Base-by-base conservation (phyloP, 1,284 basidiomycete species). In the Termitomyces sp. region DNA sequence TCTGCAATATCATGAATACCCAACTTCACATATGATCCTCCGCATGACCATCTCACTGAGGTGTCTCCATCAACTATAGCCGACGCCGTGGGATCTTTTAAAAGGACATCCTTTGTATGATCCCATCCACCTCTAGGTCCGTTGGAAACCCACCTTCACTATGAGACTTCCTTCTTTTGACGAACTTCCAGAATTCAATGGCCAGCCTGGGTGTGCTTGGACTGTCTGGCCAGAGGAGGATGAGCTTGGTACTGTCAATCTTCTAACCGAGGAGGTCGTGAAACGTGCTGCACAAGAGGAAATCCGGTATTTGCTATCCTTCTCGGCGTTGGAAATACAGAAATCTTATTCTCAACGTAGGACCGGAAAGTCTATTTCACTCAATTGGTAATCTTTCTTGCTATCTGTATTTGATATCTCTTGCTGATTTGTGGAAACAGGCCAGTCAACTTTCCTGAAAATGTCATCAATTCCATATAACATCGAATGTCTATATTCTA, bases 391-490 rank as follows among this genome's bases (percentile, higher is more conserved):
- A 51, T 61, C 77, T 47, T 15, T 40, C 19, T 21, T 24, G 24
- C 17, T 41, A 41, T 7, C 30, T 19, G 21, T 50, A 21, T 33
- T 21, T 28, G 2, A 39, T 17, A 30, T 36, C 4, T 19, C 17
- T 1, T 31, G 8, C 13, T 47, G 12, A 39, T 49, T 12, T 33
- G 24, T 40, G n/a, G n/a, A 24, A 26, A 26, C 41, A 86, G 84
- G 82, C 84, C 84, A 1, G 63, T 86, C 46, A 82, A 85, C 58
- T 86, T 84, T 60, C 83, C 84, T 4, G 74, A 74, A 48, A 82
- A 80, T 67, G 84, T 82, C 43, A 26, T 19, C 15, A 10, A 15
- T 31, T 15, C 1, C 12, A 17, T 40, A 38, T 19, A 7, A n/a
- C 10, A 24, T 28, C 26, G 12, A 15, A 24, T 13, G 21, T 41